Evolutionary conservation across 441 rosid genomes (phyloP).

Genomic region (Croton setiger): DNA sequence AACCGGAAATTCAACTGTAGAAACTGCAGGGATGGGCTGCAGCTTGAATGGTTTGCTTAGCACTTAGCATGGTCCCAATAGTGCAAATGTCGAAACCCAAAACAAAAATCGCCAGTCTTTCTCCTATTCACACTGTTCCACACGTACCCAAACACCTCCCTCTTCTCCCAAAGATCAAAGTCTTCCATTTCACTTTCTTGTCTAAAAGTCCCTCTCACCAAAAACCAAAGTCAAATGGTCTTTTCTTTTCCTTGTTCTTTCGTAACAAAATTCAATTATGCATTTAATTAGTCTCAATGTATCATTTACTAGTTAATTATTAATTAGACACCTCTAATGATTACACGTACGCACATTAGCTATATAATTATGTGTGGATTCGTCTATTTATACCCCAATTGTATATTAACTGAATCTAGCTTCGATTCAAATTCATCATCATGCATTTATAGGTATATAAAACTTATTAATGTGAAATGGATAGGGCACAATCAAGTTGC

Average conservation of each 20-base stretch:
- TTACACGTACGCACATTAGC: too few relatives aligned
- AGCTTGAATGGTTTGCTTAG: not conserved
- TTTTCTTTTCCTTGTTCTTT: not conserved
- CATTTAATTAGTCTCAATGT: too few relatives aligned
- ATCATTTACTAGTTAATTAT: too few relatives aligned
- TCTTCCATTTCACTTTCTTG: slow-evolving; percentile 20
- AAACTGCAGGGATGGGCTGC: slow-evolving; percentile 7
- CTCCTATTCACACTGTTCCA: not conserved
- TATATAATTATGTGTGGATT: too few relatives aligned
- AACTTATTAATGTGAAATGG: too few relatives aligned
- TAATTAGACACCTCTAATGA: too few relatives aligned
- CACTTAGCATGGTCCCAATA: slow-evolving; percentile 18
- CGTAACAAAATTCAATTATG: too few relatives aligned
- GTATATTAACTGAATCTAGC: too few relatives aligned
- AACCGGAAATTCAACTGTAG: not conserved
- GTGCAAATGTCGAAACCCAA: slow-evolving; percentile 19
- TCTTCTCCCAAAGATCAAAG: not conserved
- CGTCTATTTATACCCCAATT: too few relatives aligned
- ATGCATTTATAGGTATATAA: too few relatives aligned
- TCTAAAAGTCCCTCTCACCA: slow-evolving; percentile 24
- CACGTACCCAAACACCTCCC: not conserved
- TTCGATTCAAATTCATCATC: too few relatives aligned
- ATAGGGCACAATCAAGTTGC: too few relatives aligned
- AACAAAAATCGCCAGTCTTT: slow-evolving; percentile 5
- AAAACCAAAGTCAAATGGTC: slow-evolving; percentile 23